Conservation (phyloP, 163 green algal genomes). For the Chloromonas sp. region DNA sequence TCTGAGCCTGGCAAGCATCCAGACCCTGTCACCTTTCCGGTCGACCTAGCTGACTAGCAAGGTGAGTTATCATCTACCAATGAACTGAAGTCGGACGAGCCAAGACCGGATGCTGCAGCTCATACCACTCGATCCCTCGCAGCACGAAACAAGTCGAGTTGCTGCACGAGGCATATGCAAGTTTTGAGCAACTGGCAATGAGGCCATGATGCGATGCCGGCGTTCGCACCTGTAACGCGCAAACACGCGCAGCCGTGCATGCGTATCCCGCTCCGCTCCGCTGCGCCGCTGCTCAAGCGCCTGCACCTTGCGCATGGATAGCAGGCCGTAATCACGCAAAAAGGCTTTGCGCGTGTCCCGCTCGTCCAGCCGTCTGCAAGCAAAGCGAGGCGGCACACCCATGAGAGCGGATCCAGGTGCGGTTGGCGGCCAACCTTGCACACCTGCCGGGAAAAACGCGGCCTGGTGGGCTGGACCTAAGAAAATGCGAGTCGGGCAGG, state of each 20-base stretch:
- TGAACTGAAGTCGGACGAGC: too few relatives aligned
- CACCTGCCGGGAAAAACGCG: neutral
- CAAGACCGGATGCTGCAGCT: too few relatives aligned
- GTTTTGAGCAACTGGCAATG: too few relatives aligned
- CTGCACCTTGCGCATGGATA: conserved; percentile 46
- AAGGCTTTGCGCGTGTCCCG: conserved; percentile 69
- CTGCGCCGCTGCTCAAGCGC: conserved; percentile 66
- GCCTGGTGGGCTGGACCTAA: too few relatives aligned
- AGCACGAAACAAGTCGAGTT: neutral
- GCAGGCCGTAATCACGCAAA: conserved; percentile 63
- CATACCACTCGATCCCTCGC: neutral
- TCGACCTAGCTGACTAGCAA: too few relatives aligned
- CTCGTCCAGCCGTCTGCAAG: conserved; percentile 68
- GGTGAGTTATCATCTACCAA: too few relatives aligned
- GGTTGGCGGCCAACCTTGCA: neutral
- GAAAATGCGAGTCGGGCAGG: too few relatives aligned
- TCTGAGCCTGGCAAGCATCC: neutral
- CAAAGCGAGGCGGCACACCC: neutral
- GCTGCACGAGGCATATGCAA: too few relatives aligned
- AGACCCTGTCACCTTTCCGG: too few relatives aligned
- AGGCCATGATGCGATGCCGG: neutral
- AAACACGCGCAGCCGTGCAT: conserved; percentile 74
- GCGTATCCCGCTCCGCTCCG: conserved; percentile 65
- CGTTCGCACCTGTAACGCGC: conserved; percentile 40
- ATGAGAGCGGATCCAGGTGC: neutral